Evolutionary conservation across 2,329 filamentous ascomycete species (phyloP), one percentile per base, ranked within the genome.

Genomic region (Graphiopsis chlorocephala): DNA sequence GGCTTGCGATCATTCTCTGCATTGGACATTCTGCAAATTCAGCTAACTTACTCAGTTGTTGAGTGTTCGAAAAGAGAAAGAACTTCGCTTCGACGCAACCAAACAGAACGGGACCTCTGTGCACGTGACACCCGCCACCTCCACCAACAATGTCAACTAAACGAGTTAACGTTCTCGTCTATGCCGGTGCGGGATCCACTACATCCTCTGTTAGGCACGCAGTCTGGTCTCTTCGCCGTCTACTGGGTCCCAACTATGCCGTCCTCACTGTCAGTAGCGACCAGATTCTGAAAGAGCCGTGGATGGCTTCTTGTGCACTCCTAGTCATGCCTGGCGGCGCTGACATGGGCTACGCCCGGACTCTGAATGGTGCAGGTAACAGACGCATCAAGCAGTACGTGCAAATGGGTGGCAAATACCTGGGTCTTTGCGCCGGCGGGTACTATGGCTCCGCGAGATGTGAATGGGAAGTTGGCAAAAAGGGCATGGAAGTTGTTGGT

Each of bases 261-360:
- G 92, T 99, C 68, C 93, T 93, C 68, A 90, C 93, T 63, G 85
- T 98, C 67, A 89, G 86, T 29, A 90, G 93, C 65, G 84, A 89
- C 7, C 87, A 90, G 69, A 82, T 99, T 64, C 83, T 97, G 73
- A 93, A 93, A 69, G 95, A 99, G 76, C 95, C 95, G 14, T 99
- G 95, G 95, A 85, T 88, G 1, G 81, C 90, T 3, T 90, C 92
- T 2, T 98, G 94, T 76, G 92, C 93, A 0, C 84, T 98, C 11
- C 85, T 99, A 7, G 93, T 98, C 2, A 87, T 99, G 61, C 95
- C 95, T 1, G 95, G 95, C 25, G 95, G 95, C 33, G 94, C 92
- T n/a, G 95, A 99, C 74, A 83, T 96, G 60, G 92, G 90, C 58
- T 99, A 97, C 78, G 96, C 93, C 77, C 88, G 90, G 29, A 88